These are phyloP conservation scores for Nakazawaea laoshanensis DNA, from an alignment of 805 yeast genomes.

Conservation along the genomic window DNA sequence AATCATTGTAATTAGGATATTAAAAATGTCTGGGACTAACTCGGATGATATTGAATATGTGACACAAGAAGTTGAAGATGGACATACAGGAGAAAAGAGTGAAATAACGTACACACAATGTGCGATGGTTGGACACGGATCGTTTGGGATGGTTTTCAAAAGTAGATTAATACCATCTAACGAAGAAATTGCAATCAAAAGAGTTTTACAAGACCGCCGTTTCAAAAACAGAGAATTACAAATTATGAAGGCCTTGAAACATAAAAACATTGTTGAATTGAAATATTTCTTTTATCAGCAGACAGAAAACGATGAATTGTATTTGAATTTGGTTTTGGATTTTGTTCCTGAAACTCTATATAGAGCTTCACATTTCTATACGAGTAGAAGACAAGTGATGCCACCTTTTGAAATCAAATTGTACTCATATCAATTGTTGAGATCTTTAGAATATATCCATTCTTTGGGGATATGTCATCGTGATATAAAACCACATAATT, in stretches of 20 bases:
- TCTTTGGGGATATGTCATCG: constrained; percentile 78
- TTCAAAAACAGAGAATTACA: constrained; percentile 93
- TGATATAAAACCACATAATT: constrained; percentile 86
- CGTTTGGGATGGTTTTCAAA: constrained; percentile 97
- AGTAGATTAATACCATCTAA: constrained; percentile 68
- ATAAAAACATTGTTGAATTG: constrained; percentile 80
- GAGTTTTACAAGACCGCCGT: constrained; percentile 92
- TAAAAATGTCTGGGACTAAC: too few relatives aligned
- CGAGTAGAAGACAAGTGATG: constrained; percentile 60
- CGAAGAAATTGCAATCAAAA: constrained; percentile 84
- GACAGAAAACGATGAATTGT: constrained; percentile 71
- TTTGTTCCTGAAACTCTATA: constrained; percentile 94
- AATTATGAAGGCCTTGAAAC: constrained; percentile 85
- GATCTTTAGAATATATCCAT: constrained; percentile 77
- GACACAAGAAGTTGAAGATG: constrained; percentile 63
- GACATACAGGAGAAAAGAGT: constrained; percentile 54
- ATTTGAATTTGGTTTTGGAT: constrained; percentile 83
- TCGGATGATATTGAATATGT: constrained; percentile 18
- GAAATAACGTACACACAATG: constrained; percentile 64
- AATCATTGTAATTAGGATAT: too few relatives aligned
- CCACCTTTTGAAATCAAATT: constrained; percentile 84
- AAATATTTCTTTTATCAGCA: constrained; percentile 78
- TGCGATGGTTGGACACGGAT: constrained; percentile 95
- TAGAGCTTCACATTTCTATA: constrained; percentile 79
- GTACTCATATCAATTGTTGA: constrained; percentile 67